Evolutionary conservation across 148 eudicot species (phyloP).

Genomic region (Vaccinium myrtillus): DNA sequence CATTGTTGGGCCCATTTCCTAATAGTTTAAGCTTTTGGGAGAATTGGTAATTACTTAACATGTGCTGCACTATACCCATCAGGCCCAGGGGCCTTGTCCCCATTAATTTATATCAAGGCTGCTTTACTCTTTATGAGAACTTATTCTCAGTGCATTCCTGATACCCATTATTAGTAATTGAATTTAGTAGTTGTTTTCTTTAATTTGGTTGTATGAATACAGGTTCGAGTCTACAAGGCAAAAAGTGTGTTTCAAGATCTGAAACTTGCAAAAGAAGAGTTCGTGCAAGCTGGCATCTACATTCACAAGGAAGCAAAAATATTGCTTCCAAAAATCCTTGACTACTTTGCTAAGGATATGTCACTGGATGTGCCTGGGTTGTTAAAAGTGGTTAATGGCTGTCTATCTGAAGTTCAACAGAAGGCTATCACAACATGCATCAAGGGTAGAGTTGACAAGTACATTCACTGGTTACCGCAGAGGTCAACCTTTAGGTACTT

Average conservation of each 20-base stretch:
- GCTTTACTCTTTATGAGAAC: background rate
- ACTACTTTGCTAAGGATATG: conserved; percentile 48
- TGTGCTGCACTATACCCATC: background rate
- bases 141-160: background rate
- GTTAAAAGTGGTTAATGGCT: conserved; percentile 31
- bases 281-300: conserved; percentile 33
- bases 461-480: conserved; percentile 39
- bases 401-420: conserved; percentile 31
- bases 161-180: background rate
- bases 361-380: conserved; percentile 36
- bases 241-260: conserved; percentile 36
- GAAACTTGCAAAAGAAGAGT: conserved; percentile 48
- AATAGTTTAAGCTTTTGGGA: too few relatives aligned
- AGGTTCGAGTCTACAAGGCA: conserved; percentile 43
- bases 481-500: conserved; percentile 49
- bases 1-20: too few relatives aligned
- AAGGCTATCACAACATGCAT: conserved; percentile 25
- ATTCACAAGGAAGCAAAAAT: conserved; percentile 42
- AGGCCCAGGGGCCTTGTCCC: background rate
- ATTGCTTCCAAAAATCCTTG: conserved; percentile 44
- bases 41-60: too few relatives aligned
- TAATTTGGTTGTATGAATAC: background rate
- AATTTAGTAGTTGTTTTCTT: background rate
- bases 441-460: conserved; percentile 36
- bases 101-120: background rate